A percentile compares a stretch with the other conserved stretches of the same genome.
Evolutionary conservation across 768 basidiomycete genomes (phyloP).

Genomic region (Boletellus sp.): DNA sequence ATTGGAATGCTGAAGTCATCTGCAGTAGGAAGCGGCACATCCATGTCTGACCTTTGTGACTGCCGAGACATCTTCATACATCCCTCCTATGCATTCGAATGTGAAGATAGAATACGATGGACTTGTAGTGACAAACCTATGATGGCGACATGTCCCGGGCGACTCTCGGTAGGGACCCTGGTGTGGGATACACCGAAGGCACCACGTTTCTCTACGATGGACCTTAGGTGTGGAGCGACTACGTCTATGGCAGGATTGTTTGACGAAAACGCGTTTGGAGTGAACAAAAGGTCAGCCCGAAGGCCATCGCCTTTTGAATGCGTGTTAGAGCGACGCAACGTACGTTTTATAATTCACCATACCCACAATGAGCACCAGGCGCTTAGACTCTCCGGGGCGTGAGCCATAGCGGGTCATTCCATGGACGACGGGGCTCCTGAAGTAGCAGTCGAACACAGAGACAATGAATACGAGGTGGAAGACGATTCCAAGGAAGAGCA

Average conservation of each 20-base stretch:
- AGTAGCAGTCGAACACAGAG: slow-evolving; percentile 84
- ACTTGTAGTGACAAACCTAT: slow-evolving; percentile 48
- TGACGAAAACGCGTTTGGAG: slow-evolving; percentile 53
- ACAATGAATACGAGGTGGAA: slow-evolving; percentile 74
- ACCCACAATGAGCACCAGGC: slow-evolving; percentile 81
- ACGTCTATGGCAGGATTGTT: slow-evolving; percentile 51
- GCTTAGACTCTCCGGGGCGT: slow-evolving; percentile 51
- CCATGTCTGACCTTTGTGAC: slow-evolving; percentile 64
- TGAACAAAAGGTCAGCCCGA: slow-evolving; percentile 76
- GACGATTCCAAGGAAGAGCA: slow-evolving; percentile 63
- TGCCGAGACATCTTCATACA: slow-evolving; percentile 89
- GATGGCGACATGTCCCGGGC: slow-evolving; percentile 86
- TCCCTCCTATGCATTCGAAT: slow-evolving; percentile 53
- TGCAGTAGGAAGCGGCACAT: neutral
- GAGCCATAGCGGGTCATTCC: slow-evolving; percentile 62
- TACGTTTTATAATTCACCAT: slow-evolving; percentile 14
- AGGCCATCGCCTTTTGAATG: slow-evolving; percentile 66
- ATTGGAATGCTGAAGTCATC: slow-evolving; percentile 1
- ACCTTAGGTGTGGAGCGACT: slow-evolving; percentile 72
- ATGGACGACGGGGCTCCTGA: slow-evolving; percentile 76
- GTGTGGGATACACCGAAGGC: slow-evolving; percentile 86
- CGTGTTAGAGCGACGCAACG: neutral
- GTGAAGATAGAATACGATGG: slow-evolving; percentile 1
- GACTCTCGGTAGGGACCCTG: slow-evolving; percentile 80
- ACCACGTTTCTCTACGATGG: slow-evolving; percentile 61